Conservation (phyloP, 2,329 filamentous ascomycete genomes). For the Trichoderma pleuroti region DNA sequence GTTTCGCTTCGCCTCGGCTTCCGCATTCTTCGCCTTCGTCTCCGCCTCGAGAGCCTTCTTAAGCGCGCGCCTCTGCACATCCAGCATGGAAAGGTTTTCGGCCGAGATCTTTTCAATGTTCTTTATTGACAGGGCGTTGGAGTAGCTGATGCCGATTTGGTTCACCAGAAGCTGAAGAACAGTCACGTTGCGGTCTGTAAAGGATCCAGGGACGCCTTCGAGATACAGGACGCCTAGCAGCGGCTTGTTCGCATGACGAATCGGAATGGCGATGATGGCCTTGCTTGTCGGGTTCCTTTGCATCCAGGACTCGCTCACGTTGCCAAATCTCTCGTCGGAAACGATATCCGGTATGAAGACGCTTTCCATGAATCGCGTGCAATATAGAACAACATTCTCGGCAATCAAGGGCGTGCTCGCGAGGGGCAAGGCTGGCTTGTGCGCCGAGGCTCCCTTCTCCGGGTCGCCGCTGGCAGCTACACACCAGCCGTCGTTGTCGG, state of each 20-base stretch:
- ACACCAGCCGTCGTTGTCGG: conserved; percentile 61
- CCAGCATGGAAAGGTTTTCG: conserved; percentile 74
- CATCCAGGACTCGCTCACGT: conserved; percentile 67
- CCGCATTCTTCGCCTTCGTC: conserved; percentile 71
- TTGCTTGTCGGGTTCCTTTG: conserved; percentile 66
- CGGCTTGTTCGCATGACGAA: conserved; percentile 66
- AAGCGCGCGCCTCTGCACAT: conserved; percentile 70
- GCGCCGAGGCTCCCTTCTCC: conserved; percentile 63
- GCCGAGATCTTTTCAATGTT: conserved; percentile 73
- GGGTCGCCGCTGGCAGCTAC: conserved; percentile 71
- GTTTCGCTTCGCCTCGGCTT: conserved; percentile 72
- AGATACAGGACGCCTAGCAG: conserved; percentile 73
- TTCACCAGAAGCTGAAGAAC: conserved; percentile 70
- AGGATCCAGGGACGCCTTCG: conserved; percentile 69
- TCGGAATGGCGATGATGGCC: conserved; percentile 76
- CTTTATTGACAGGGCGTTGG: conserved; percentile 64
- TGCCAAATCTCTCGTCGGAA: conserved; percentile 73
- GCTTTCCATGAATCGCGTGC: conserved; percentile 69
- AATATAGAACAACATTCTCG: conserved; percentile 73
- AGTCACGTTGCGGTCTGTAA: conserved; percentile 69
- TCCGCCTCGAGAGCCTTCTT: conserved; percentile 70
- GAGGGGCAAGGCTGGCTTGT: conserved; percentile 62
- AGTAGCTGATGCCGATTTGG: conserved; percentile 71
- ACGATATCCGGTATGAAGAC: conserved; percentile 72
- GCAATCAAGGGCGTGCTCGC: conserved; percentile 66